phyloP scores from a whole-genome alignment of 2,329 filamentous ascomycete species.

The Akanthomyces muscarius region DNA sequence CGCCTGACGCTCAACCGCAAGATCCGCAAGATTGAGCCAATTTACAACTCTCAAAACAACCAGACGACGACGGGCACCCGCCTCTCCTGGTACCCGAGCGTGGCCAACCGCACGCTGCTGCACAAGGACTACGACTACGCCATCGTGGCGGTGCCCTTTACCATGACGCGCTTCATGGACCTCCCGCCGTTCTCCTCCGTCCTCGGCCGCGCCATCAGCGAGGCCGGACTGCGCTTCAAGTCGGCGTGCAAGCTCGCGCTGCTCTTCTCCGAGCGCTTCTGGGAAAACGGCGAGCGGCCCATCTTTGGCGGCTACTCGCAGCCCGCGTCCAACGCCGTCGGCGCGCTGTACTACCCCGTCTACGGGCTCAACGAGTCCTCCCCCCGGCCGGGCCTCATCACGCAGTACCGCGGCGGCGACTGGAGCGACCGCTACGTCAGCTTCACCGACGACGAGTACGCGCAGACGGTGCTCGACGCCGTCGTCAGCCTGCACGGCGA shows the following conservation, averaged over 20 bases:
- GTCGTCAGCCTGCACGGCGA: constrained; percentile 28
- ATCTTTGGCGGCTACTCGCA: constrained; percentile 31
- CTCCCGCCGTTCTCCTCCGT: constrained; percentile 27
- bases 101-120: constrained; percentile 12
- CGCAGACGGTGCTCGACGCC: constrained; percentile 28
- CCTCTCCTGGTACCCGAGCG: constrained; percentile 11
- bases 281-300: constrained; percentile 28
- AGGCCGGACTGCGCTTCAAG: constrained; percentile 28
- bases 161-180: constrained; percentile 31
- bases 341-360: constrained; percentile 33
- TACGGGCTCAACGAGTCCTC: constrained; percentile 30
- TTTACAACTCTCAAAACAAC: neutral
- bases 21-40: constrained; percentile 18
- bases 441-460: constrained; percentile 23
- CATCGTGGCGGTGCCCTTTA: constrained; percentile 32
- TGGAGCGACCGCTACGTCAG: constrained; percentile 31
- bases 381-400: constrained; percentile 30
- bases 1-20: constrained; percentile 26
- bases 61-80: neutral
- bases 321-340: constrained; percentile 29
- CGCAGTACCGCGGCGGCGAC: constrained; percentile 29
- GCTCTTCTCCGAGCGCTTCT: constrained; percentile 30
- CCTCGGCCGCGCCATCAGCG: constrained; percentile 25
- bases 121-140: constrained; percentile 31
- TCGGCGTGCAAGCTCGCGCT: constrained; percentile 32